phyloP scores from a whole-genome alignment of 2,329 filamentous ascomycete genomes.

The Fusarium duplospermum region DNA sequence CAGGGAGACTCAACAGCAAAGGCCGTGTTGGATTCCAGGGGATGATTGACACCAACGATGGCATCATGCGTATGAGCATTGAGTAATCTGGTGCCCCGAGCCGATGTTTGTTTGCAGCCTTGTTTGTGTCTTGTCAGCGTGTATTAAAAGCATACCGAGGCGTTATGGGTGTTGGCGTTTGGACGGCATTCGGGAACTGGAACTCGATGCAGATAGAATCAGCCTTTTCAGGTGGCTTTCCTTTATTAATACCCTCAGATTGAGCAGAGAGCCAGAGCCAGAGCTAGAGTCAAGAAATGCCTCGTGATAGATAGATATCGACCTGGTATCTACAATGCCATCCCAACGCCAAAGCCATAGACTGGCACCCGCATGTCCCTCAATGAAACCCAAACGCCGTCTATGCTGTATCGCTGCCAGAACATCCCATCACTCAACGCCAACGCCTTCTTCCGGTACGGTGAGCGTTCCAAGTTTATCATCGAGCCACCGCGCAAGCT shows the following conservation, averaged over 20 bases:
- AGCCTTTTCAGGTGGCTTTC: slow-evolving; percentile 18
- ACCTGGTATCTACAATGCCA: slow-evolving; percentile 39
- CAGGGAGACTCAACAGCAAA: slow-evolving; percentile 64
- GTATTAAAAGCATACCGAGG: slow-evolving; percentile 33
- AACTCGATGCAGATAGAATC: slow-evolving; percentile 21
- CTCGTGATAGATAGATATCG: slow-evolving; percentile 29
- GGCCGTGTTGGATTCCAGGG: slow-evolving; percentile 84
- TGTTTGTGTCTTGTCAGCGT: slow-evolving; percentile 4
- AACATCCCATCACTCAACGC: slow-evolving; percentile 43
- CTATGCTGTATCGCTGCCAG: slow-evolving; percentile 30
- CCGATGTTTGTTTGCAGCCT: neutral
- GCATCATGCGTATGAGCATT: slow-evolving; percentile 97
- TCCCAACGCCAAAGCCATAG: slow-evolving; percentile 38
- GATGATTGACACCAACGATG: slow-evolving; percentile 96
- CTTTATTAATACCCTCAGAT: slow-evolving; percentile 34
- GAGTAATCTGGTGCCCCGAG: slow-evolving; percentile 65
- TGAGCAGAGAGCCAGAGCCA: slow-evolving; percentile 12
- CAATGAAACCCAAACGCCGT: slow-evolving; percentile 38
- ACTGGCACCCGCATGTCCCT: slow-evolving; percentile 20
- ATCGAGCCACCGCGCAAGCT: slow-evolving; percentile 70
- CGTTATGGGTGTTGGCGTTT: slow-evolving; percentile 34
- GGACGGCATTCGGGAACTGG: neutral
- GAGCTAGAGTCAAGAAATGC: slow-evolving; percentile 12
- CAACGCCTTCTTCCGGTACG: slow-evolving; percentile 65
- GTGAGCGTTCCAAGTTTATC: slow-evolving; percentile 66